Percentiles rank a stretch among this genome's conserved stretches.
Conservation (phyloP, 2,329 filamentous ascomycete species). For the Alternaria sp. region DNA sequence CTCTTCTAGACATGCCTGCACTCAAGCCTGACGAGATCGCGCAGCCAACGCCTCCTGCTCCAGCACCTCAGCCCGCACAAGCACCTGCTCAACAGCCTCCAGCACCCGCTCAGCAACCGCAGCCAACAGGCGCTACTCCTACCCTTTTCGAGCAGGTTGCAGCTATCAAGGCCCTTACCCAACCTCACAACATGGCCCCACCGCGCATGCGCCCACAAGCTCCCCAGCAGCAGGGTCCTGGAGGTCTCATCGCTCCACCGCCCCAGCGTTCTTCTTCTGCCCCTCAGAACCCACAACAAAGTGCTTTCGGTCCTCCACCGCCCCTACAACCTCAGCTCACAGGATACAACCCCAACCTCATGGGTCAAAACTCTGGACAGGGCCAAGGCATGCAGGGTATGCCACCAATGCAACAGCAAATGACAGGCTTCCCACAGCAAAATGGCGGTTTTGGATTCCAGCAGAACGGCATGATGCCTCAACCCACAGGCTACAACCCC, state of each 20-base stretch:
- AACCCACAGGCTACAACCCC: slow-evolving; percentile 46
- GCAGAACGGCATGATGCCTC: slow-evolving; percentile 48
- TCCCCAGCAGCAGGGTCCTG: slow-evolving; percentile 66
- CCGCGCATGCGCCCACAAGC: slow-evolving; percentile 73
- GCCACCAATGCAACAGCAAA: slow-evolving; percentile 46
- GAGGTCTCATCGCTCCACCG: slow-evolving; percentile 75
- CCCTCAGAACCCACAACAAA: slow-evolving; percentile 74
- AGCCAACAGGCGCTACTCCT: slow-evolving; percentile 54
- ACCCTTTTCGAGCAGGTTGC: slow-evolving; percentile 47
- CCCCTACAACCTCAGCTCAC: slow-evolving; percentile 86
- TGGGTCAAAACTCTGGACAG: slow-evolving; percentile 69
- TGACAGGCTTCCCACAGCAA: slow-evolving; percentile 50
- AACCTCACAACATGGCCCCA: slow-evolving; percentile 46
- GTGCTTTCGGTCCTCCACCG: slow-evolving; percentile 71
- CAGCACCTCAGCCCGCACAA: slow-evolving; percentile 51
- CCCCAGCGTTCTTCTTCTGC: slow-evolving; percentile 85
- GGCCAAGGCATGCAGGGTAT: slow-evolving; percentile 23
- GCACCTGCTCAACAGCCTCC: slow-evolving; percentile 49
- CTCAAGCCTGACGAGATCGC: slow-evolving; percentile 48
- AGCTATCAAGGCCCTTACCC: slow-evolving; percentile 47
- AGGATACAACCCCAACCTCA: slow-evolving; percentile 64
- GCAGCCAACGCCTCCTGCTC: slow-evolving; percentile 48
- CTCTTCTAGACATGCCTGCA: slow-evolving; percentile 62
- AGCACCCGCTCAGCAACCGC: slow-evolving; percentile 37
- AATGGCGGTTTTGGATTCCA: slow-evolving; percentile 41